Evolutionary conservation across 2,329 filamentous ascomycete species (phyloP).

Genomic region (Cladorrhinum sp.): DNA sequence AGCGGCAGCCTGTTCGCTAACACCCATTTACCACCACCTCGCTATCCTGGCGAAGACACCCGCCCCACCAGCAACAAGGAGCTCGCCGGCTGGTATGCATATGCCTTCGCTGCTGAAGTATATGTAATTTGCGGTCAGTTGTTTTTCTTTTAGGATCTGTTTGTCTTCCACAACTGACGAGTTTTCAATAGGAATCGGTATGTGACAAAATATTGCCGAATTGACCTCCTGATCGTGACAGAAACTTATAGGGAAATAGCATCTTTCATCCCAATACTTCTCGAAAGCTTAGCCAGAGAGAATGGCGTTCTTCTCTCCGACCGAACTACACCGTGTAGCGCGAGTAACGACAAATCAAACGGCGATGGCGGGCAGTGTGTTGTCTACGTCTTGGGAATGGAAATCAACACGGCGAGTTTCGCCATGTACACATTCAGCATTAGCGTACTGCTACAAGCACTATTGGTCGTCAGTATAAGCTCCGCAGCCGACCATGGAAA

Average conservation of each 20-base stretch:
- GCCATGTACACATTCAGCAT: constrained; percentile 97
- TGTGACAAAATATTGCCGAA: not conserved
- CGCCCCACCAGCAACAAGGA: constrained; percentile 85
- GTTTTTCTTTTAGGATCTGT: not conserved
- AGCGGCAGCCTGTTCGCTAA: constrained; percentile 38
- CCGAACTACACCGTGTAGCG: constrained; percentile 69
- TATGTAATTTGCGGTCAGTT: constrained; percentile 87
- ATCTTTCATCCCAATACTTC: constrained; percentile 91
- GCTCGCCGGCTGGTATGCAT: constrained; percentile 91
- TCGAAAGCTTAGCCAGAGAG: constrained; percentile 90
- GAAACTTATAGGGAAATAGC: constrained; percentile 47
- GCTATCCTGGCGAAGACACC: constrained; percentile 81
- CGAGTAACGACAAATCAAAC: constrained; percentile 51
- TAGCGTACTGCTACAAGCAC: constrained; percentile 82
- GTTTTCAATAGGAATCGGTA: constrained; percentile 24
- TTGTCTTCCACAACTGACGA: constrained; percentile 3
- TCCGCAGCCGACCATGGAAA: constrained; percentile 92
- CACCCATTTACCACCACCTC: constrained; percentile 38
- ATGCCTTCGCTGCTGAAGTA: constrained; percentile 93
- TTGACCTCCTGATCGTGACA: constrained; percentile 11
- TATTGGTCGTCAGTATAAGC: constrained; percentile 94
- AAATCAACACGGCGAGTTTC: constrained; percentile 95
- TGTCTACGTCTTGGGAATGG: constrained; percentile 73
- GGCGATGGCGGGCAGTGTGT: constrained; percentile 67
- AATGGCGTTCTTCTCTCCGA: constrained; percentile 84